These are phyloP conservation scores for Cynanchum wilfordii DNA, from an alignment of 257 asterid species.

Conservation along the genomic window DNA sequence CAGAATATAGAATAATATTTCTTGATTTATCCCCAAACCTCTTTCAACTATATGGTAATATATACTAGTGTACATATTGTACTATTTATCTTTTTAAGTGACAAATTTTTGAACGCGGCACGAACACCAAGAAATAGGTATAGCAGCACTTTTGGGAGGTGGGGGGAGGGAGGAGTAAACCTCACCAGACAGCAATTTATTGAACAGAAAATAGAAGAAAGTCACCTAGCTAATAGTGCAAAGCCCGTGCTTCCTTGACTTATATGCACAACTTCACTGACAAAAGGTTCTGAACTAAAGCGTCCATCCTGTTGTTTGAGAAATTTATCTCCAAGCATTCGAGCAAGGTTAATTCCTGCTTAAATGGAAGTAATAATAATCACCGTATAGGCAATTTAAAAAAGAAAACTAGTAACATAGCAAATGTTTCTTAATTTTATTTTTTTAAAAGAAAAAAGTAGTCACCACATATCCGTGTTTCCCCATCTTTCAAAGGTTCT, in stretches of 20 bases:
- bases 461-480: slow-evolving; percentile 86
- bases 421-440: too few species aligned
- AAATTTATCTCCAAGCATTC: slow-evolving; percentile 98
- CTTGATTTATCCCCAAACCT: too few species aligned
- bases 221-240: slow-evolving; percentile 84
- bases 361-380: slow-evolving; percentile 14
- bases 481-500: slow-evolving; percentile 84
- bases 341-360: slow-evolving; percentile 86
- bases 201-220: background rate
- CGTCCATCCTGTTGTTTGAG: slow-evolving; percentile 89
- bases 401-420: background rate
- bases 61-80: too few species aligned
- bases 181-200: slow-evolving; percentile 8
- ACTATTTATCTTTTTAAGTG: background rate
- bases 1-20: background rate
- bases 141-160: background rate
- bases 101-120: background rate
- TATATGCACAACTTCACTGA: slow-evolving; percentile 58
- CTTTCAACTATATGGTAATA: too few species aligned
- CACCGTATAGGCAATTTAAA: slow-evolving; percentile 14
- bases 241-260: slow-evolving; percentile 50
- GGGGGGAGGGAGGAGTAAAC: background rate
- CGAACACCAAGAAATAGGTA: background rate
- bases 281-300: slow-evolving; percentile 85
- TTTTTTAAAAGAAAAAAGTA: slow-evolving; percentile 1